A percentile compares a stretch with the other conserved stretches of the same genome.
phyloP scores from a whole-genome alignment of 1,284 basidiomycete species.

The Stygiomarasmius scandens region DNA sequence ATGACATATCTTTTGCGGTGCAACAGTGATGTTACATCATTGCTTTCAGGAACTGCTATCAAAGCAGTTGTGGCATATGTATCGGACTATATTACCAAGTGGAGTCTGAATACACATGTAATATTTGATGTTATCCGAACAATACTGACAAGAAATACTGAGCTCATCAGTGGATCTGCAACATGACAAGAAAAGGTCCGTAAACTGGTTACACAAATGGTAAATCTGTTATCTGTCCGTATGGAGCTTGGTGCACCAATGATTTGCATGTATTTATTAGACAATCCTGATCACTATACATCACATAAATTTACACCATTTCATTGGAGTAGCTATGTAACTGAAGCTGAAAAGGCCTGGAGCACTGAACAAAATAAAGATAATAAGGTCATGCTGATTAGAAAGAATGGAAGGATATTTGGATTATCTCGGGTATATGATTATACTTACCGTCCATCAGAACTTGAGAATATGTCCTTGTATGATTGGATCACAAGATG shows the following conservation, averaged over 20 bases:
- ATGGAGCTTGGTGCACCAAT: slow-evolving; percentile 32
- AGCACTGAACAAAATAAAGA: neutral
- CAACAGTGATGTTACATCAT: slow-evolving; percentile 37
- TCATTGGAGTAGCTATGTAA: slow-evolving; percentile 30
- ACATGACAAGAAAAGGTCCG: slow-evolving; percentile 22
- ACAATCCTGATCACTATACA: slow-evolving; percentile 33
- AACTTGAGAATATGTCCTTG: slow-evolving; percentile 4
- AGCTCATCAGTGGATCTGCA: slow-evolving; percentile 18
- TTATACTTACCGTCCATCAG: slow-evolving; percentile 20
- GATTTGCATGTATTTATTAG: slow-evolving; percentile 28
- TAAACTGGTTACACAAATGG: slow-evolving; percentile 31
- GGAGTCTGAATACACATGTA: slow-evolving; percentile 33
- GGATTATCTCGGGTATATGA: slow-evolving; percentile 17
- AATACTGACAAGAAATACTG: slow-evolving; percentile 26
- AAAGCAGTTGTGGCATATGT: slow-evolving; percentile 40
- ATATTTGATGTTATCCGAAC: slow-evolving; percentile 34
- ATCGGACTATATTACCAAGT: slow-evolving; percentile 43
- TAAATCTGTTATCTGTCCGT: slow-evolving; percentile 30
- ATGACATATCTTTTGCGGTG: slow-evolving; percentile 35
- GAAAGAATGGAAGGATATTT: neutral
- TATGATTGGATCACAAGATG: slow-evolving; percentile 15
- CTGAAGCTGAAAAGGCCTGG: slow-evolving; percentile 17
- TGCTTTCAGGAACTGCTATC: slow-evolving; percentile 36
- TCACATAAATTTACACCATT: slow-evolving; percentile 29
- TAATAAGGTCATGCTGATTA: slow-evolving; percentile 11